These are phyloP conservation scores for Dothiorella sarmentorum DNA, from an alignment of 2,329 filamentous ascomycete species.

Conservation along the genomic window DNA sequence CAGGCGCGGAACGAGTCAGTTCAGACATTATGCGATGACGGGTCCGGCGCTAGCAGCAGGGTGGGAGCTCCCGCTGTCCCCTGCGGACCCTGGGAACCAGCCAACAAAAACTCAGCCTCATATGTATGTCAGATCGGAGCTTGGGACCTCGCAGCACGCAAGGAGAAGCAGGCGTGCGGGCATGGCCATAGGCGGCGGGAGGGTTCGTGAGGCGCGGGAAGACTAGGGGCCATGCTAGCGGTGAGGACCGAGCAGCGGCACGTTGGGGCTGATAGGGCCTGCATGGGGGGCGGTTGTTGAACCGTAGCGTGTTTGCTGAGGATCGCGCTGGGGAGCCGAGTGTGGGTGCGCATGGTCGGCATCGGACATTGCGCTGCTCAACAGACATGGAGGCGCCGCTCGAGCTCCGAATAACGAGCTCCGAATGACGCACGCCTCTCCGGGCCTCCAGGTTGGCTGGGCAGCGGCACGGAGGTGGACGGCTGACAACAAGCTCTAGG, in stretches of 20 bases:
- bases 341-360: slow-evolving; percentile 8
- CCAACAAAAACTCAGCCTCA: slow-evolving; percentile 12
- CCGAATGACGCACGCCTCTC: background rate
- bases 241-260: slow-evolving; percentile 15
- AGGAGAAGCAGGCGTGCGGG: background rate
- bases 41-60: background rate
- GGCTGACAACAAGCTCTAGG: too few species aligned
- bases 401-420: too few species aligned
- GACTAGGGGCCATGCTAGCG: slow-evolving; percentile 8
- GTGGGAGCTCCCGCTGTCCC: background rate
- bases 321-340: slow-evolving; percentile 17
- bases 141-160: background rate
- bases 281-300: slow-evolving; percentile 12
- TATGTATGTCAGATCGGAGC: background rate
- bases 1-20: too few species aligned
- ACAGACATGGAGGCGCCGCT: slow-evolving; percentile 5
- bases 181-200: background rate
- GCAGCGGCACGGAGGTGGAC: background rate
- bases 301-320: slow-evolving; percentile 9
- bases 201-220: background rate
- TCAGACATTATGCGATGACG: slow-evolving; percentile 5
- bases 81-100: background rate
- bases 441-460: background rate
- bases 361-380: slow-evolving; percentile 16
- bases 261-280: slow-evolving; percentile 16